Evolutionary conservation across 331 rosid species (phyloP).

Genomic region (Dryas integrifolia): DNA sequence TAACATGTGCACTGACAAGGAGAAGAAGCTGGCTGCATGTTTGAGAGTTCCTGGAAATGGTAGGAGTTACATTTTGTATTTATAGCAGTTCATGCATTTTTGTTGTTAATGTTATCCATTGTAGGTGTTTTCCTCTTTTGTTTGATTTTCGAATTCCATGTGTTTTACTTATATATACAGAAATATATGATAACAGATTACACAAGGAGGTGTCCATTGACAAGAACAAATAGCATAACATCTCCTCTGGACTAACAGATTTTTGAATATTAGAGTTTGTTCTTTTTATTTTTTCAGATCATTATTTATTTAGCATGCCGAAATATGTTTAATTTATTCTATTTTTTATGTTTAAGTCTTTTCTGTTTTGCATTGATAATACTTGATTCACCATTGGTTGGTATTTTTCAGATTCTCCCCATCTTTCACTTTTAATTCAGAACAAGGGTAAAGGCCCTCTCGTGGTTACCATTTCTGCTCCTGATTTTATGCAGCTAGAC

Average conservation of each 20-base stretch:
- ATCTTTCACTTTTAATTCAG: constrained; percentile 48
- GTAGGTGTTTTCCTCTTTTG: background rate
- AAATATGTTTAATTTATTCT: background rate
- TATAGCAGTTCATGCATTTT: background rate
- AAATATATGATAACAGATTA: background rate
- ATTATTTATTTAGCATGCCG: constrained; percentile 5
- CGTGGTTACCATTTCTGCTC: constrained; percentile 40
- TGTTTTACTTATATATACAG: background rate
- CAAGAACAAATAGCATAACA: background rate
- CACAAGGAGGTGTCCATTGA: background rate
- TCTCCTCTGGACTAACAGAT: background rate
- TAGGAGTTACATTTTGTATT: constrained; percentile 22
- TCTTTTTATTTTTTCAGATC: background rate
- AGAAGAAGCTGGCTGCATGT: constrained; percentile 41
- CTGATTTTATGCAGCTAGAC: constrained; percentile 38
- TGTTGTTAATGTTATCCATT: background rate
- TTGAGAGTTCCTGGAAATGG: constrained; percentile 57
- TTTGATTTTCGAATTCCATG: background rate
- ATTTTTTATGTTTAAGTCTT: background rate
- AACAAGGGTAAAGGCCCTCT: constrained; percentile 42
- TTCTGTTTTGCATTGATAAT: background rate
- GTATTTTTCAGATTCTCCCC: constrained; percentile 41
- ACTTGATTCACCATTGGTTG: constrained; percentile 1
- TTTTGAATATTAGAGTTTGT: background rate
- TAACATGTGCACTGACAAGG: constrained; percentile 38